phyloP scores from a whole-genome alignment of 805 yeast genomes.

The Starmerella vaccinii region DNA sequence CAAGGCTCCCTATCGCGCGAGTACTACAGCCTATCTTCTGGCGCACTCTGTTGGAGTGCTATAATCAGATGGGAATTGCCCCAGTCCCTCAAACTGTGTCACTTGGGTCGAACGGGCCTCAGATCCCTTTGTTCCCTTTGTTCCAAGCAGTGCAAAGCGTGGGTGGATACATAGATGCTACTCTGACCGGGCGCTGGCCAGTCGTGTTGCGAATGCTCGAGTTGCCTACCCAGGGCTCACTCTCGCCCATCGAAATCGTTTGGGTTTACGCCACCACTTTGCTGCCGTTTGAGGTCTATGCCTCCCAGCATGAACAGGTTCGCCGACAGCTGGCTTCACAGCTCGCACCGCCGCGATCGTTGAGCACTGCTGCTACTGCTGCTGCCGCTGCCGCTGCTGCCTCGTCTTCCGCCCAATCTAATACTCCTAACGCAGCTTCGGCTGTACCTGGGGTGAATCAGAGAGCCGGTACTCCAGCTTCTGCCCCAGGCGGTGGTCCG shows the following conservation, averaged over 20 bases:
- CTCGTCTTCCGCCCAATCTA: neutral
- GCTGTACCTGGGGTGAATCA: neutral
- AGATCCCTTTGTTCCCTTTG: constrained; percentile 14
- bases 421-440: neutral
- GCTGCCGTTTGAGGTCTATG: constrained; percentile 22
- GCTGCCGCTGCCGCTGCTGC: neutral
- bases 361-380: neutral
- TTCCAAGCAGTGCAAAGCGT: constrained; percentile 19
- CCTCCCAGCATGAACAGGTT: constrained; percentile 12
- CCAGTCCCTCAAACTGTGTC: constrained; percentile 9
- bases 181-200: constrained; percentile 19
- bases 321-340: constrained; percentile 14
- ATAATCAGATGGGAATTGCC: constrained; percentile 12
- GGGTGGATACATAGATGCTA: constrained; percentile 18
- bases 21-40: constrained; percentile 18
- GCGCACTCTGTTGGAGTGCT: constrained; percentile 16
- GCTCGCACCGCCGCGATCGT: constrained; percentile 3
- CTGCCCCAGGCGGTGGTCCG: neutral
- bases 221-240: constrained; percentile 9
- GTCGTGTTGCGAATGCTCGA: constrained; percentile 14
- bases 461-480: neutral
- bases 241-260: constrained; percentile 12
- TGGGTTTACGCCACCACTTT: constrained; percentile 20
- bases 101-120: constrained; percentile 7
- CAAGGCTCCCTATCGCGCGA: constrained; percentile 14